Evolutionary conservation across 768 basidiomycete genomes (phyloP), one percentile per base, ranked within the genome.

Genomic region (Postia placenta): DNA sequence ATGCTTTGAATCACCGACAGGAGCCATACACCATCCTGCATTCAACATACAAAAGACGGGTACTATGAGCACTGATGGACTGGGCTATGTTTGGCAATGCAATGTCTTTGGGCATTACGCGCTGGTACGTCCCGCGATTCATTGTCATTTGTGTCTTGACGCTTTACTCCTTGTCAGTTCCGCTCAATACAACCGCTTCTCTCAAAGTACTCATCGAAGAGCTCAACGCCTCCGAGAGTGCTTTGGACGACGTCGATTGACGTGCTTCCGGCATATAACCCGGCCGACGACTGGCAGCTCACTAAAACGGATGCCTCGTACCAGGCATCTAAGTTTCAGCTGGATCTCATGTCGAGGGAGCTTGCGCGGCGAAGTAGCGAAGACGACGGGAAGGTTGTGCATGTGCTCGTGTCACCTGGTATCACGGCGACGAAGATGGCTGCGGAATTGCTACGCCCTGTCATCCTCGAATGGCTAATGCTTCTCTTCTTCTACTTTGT

Each of bases 41-140:
- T 90, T 64, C 64, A 76, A 83, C 58, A 49, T 70, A 3, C 87
- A 92, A 61, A 63, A 71, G 24, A 59, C 50, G 11, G 87, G 85
- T 6, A 75, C 81, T 53, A 56, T 74, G 43, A 87, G 79, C 53
- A 65, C 67, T 3, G 88, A 93, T 54, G 81, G 83, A 4, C 66
- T 91, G 0, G 91, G 91, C 2, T 84, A 76, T 75, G 77, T 83
- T 5, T 93, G 89, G 87, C 87, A 92, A 60, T 85, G 80, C 51
- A 92, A 92, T 57, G 67, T 91, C 23, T 91, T 92, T 48, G 81
- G 84, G 0, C 89, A 92, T 64, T 92, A 84, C 60, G 74, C 74
- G 24, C 66, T 93, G 55, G 90, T 92, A 59, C 47, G 84, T 74
- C 3, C 23, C 35, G 38, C 12, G 19, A 20, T 19, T 42, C 42